Percentiles rank a stretch among this genome's conserved stretches.
phyloP scores from a whole-genome alignment of 208 protist species.

The Naegleria fowleri region DNA sequence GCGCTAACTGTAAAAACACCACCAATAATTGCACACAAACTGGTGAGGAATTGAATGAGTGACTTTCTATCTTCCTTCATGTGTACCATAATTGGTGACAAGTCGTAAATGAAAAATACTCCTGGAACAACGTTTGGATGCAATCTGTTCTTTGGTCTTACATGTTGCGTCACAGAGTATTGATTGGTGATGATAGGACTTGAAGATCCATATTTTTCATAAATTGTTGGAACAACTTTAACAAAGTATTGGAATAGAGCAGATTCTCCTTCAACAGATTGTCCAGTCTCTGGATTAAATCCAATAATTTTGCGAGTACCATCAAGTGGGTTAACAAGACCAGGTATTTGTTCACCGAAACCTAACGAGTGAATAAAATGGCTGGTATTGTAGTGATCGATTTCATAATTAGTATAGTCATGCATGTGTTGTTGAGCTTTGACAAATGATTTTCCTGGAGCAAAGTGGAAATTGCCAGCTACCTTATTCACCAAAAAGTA shows the following conservation, averaged over 20 bases:
- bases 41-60: conserved; percentile 14
- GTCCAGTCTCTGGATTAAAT: neutral
- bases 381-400: conserved; percentile 59
- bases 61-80: conserved; percentile 35
- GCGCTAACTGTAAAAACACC: conserved; percentile 71
- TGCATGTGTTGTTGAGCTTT: conserved; percentile 42
- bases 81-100: conserved; percentile 67
- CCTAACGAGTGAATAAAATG: conserved; percentile 67
- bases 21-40: conserved; percentile 70
- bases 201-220: conserved; percentile 37
- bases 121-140: conserved; percentile 49
- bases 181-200: conserved; percentile 62
- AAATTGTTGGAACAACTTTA: conserved; percentile 72
- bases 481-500: conserved; percentile 62
- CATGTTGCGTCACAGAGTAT: conserved; percentile 76
- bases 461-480: conserved; percentile 69
- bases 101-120: conserved; percentile 76
- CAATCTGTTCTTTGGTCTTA: conserved; percentile 40
- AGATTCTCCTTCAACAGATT: conserved; percentile 42
- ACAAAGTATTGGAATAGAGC: conserved; percentile 76
- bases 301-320: conserved; percentile 43
- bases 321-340: conserved; percentile 63
- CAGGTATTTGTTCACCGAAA: conserved; percentile 66
- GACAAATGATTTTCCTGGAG: conserved; percentile 44
- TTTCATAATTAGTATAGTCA: conserved; percentile 53